phyloP scores from a whole-genome alignment of 441 rosid genomes.

The Pelargonium australe region DNA sequence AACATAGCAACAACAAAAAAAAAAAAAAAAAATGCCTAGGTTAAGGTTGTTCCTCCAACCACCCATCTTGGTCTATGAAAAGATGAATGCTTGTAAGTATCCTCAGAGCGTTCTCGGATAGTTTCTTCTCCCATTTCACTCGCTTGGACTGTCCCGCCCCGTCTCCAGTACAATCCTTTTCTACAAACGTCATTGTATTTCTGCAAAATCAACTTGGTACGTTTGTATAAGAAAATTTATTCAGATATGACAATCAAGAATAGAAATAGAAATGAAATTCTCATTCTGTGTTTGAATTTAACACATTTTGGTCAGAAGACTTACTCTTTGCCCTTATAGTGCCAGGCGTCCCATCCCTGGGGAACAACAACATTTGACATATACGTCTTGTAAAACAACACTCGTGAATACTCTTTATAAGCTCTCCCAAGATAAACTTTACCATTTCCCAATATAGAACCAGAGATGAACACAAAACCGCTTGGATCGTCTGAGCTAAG shows the following conservation, averaged over 20 bases:
- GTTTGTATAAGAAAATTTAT: too few species aligned
- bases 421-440: not conserved
- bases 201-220: not conserved
- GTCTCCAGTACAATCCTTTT: not conserved
- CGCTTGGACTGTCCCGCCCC: not conserved
- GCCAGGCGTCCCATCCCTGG: not conserved
- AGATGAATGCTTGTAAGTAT: not conserved
- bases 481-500: not conserved
- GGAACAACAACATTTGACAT: not conserved
- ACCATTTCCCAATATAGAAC: not conserved
- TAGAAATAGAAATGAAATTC: too few species aligned
- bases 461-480: not conserved
- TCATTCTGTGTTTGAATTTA: too few species aligned
- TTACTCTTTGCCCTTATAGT: not conserved
- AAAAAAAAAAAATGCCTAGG: too few species aligned
- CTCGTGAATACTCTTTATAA: not conserved
- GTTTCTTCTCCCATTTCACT: not conserved
- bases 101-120: not conserved
- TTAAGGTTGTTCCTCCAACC: not conserved
- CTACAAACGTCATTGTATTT: not conserved
- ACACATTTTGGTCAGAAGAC: not conserved
- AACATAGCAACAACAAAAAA: too few species aligned
- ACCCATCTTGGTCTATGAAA: not conserved
- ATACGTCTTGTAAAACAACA: not conserved
- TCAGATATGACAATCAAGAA: too few species aligned